phyloP scores from a whole-genome alignment of 495 filamentous ascomycete genomes.

The Melanomma pulvis-pyrius region DNA sequence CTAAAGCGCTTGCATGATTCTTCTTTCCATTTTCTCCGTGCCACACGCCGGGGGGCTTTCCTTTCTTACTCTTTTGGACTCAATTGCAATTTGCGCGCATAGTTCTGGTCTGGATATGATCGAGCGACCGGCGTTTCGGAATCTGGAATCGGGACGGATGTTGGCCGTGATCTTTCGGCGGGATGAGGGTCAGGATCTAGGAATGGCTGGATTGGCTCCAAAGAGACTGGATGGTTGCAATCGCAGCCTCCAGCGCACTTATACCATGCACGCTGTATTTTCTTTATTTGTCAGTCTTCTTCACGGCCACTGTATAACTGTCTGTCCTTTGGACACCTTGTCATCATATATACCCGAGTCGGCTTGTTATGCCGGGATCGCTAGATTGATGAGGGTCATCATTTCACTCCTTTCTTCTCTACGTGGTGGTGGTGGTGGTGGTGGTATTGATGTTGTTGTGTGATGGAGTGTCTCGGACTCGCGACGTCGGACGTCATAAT shows the following conservation, averaged over 20 bases:
- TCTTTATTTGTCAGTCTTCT: not conserved
- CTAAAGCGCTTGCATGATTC: constrained; percentile 42
- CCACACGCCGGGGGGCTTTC: too few species aligned
- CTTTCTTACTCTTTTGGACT: too few species aligned
- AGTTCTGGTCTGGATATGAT: constrained; percentile 28
- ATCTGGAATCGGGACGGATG: not conserved
- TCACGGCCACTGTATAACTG: constrained; percentile 18
- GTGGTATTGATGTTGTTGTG: too few species aligned
- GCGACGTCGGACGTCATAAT: too few species aligned
- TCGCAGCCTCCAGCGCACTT: not conserved
- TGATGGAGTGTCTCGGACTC: too few species aligned
- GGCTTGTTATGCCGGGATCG: not conserved
- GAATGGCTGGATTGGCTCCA: not conserved
- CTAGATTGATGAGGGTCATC: constrained; percentile 9
- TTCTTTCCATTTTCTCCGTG: not conserved
- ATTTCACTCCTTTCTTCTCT: too few species aligned
- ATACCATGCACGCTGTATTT: constrained; percentile 5
- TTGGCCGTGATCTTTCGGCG: not conserved
- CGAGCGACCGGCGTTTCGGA: constrained; percentile 20
- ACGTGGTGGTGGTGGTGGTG: too few species aligned
- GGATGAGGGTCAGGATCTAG: not conserved
- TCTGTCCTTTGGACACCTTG: not conserved
- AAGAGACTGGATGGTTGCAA: not conserved
- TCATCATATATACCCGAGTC: not conserved
- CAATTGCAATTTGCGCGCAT: constrained; percentile 27